Conservation (phyloP, 2,329 filamentous ascomycete species). For the Tolypocladium pustulatum region DNA sequence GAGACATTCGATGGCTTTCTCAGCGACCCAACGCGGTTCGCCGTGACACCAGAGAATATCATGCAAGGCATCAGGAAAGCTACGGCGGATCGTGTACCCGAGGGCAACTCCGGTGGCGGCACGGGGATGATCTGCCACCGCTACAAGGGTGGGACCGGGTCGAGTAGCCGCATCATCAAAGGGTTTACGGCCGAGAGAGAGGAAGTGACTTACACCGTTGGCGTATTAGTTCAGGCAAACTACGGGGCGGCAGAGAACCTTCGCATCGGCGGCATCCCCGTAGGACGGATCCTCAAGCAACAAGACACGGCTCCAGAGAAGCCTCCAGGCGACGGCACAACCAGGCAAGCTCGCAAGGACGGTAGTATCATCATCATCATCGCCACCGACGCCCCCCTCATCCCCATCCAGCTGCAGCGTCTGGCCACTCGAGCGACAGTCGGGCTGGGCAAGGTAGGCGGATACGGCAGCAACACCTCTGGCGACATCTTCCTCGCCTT, state of each 20-base stretch:
- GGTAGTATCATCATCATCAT: constrained; percentile 25
- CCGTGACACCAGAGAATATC: constrained; percentile 42
- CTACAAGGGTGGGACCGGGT: constrained; percentile 59
- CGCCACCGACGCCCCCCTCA: constrained; percentile 19
- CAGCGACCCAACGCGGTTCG: constrained; percentile 45
- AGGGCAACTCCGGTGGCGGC: constrained; percentile 57
- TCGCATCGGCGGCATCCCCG: constrained; percentile 47
- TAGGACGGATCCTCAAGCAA: constrained; percentile 44
- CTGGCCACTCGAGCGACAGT: constrained; percentile 51
- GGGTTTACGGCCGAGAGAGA: constrained; percentile 24
- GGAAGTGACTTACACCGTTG: constrained; percentile 43
- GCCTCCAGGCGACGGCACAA: neutral
- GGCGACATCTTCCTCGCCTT: constrained; percentile 60
- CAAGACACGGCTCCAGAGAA: neutral
- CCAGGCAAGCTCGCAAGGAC: constrained; percentile 15
- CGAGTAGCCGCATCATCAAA: constrained; percentile 44
- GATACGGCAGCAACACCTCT: constrained; percentile 49
- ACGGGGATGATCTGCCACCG: constrained; percentile 57
- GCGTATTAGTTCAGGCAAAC: constrained; percentile 53
- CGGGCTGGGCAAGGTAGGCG: constrained; percentile 49
- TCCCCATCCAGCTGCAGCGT: constrained; percentile 25
- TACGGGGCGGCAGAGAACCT: constrained; percentile 49
- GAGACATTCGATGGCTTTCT: constrained; percentile 56
- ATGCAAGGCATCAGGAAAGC: constrained; percentile 42
- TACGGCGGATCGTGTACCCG: constrained; percentile 37